Evolutionary conservation across 2,329 filamentous ascomycete species (phyloP).

Genomic region (Capronia americana): DNA sequence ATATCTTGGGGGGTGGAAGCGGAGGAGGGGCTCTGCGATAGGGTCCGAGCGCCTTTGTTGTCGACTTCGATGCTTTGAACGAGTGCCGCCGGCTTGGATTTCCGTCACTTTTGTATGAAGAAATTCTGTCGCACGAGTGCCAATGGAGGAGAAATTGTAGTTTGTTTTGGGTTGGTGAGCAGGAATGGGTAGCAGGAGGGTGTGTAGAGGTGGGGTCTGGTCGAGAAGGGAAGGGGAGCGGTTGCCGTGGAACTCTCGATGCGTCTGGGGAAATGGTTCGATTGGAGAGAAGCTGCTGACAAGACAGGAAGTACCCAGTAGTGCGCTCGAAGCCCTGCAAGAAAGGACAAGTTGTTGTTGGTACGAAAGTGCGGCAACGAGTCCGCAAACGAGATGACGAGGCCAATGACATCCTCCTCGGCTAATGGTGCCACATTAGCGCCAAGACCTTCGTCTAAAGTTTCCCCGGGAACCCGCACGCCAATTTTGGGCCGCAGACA

Average conservation of each 20-base stretch:
- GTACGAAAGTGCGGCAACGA: neutral
- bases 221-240: neutral
- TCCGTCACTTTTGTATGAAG: neutral
- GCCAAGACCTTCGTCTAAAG: constrained; percentile 15
- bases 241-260: constrained; percentile 12
- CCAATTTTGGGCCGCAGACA: neutral
- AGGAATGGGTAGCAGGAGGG: constrained; percentile 2
- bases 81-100: constrained; percentile 1
- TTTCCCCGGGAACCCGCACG: constrained; percentile 7
- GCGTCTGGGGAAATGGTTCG: constrained; percentile 20
- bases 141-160: constrained; percentile 14
- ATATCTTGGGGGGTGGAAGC: constrained; percentile 3
- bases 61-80: constrained; percentile 8
- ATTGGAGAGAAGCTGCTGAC: neutral
- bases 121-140: constrained; percentile 3
- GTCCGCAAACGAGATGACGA: constrained; percentile 2
- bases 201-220: constrained; percentile 17
- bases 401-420: constrained; percentile 9
- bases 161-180: constrained; percentile 18
- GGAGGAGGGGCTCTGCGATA: constrained; percentile 7
- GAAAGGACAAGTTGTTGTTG: neutral
- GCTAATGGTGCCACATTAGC: neutral
- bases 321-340: neutral
- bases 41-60: constrained; percentile 12
- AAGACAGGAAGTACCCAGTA: neutral